Percentiles rank a stretch among this genome's conserved stretches.
These are phyloP conservation scores for Calocybe gangraenosa DNA, from an alignment of 768 basidiomycete genomes.

Conservation along the genomic window DNA sequence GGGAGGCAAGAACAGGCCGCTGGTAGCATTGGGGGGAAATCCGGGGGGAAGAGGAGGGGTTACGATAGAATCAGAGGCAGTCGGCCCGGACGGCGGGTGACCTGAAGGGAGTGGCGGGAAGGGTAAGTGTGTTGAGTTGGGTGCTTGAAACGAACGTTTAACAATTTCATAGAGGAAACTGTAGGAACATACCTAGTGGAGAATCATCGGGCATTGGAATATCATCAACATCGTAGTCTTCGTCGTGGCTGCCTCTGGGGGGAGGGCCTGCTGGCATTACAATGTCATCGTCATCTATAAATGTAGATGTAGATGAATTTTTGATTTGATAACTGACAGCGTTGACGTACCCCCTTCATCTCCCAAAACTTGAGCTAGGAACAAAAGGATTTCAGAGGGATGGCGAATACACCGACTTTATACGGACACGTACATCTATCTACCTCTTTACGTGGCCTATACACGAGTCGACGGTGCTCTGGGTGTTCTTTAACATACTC, in stretches of 20 bases:
- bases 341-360: conserved; percentile 39
- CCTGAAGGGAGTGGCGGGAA: conserved; percentile 9
- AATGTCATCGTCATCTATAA: conserved; percentile 54
- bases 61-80: neutral
- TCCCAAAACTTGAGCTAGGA: conserved; percentile 59
- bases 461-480: conserved; percentile 85
- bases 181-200: conserved; percentile 38
- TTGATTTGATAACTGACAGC: conserved; percentile 1
- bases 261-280: conserved; percentile 64
- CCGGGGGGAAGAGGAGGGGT: conserved; percentile 24
- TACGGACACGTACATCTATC: conserved; percentile 46
- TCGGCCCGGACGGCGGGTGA: conserved; percentile 25
- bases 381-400: conserved; percentile 37
- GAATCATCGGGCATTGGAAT: conserved; percentile 88
- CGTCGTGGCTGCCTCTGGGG: conserved; percentile 41
- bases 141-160: conserved; percentile 5
- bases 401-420: no score
- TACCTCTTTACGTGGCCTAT: conserved; percentile 48
- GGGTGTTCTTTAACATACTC: conserved; percentile 93
- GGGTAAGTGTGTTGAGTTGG: conserved; percentile 6
- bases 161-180: neutral
- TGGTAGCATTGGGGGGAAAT: conserved; percentile 9
- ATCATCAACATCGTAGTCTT: conserved; percentile 67
- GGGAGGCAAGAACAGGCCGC: conserved; percentile 10
- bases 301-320: conserved; percentile 1